Conservation (phyloP, 2,329 filamentous ascomycete species). For the Trichoderma oligosporum region DNA sequence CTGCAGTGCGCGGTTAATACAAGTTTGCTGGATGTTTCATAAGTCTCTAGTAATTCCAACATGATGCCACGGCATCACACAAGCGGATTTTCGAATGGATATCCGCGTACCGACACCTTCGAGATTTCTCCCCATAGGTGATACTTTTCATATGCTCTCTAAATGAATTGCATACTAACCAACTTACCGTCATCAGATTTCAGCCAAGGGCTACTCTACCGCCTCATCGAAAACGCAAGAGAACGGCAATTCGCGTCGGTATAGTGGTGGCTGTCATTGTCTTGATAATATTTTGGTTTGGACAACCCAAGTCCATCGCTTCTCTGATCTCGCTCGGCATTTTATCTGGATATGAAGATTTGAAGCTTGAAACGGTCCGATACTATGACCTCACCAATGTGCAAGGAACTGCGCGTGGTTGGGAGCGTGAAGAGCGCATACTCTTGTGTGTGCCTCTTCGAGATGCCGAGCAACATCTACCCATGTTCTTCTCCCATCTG, state of each 20-base stretch:
- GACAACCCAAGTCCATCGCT: slow-evolving; percentile 60
- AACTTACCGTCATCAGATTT: slow-evolving; percentile 45
- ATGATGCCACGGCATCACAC: slow-evolving; percentile 83
- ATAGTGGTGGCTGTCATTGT: slow-evolving; percentile 56
- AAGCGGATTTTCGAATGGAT: slow-evolving; percentile 76
- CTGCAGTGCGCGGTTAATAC: slow-evolving; percentile 3
- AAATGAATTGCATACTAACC: neutral
- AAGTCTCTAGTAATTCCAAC: slow-evolving; percentile 44
- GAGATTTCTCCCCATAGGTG: slow-evolving; percentile 89
- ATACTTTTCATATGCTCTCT: neutral
- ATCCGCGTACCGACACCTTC: slow-evolving; percentile 72
- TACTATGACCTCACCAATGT: slow-evolving; percentile 95
- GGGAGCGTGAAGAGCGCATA: slow-evolving; percentile 95
- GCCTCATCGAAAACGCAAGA: slow-evolving; percentile 67
- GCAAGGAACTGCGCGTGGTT: slow-evolving; percentile 85
- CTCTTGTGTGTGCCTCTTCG: slow-evolving; percentile 89
- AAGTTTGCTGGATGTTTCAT: slow-evolving; percentile 28
- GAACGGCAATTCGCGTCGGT: slow-evolving; percentile 66
- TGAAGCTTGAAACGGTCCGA: slow-evolving; percentile 88
- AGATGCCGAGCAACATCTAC: slow-evolving; percentile 85
- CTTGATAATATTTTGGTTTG: slow-evolving; percentile 70
- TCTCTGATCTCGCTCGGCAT: slow-evolving; percentile 67
- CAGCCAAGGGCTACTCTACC: slow-evolving; percentile 75
- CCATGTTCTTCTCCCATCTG: slow-evolving; percentile 98
- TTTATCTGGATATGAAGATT: slow-evolving; percentile 61